Evolutionary conservation across 164 flowering plant genomes (phyloP).

Genomic region (Macadamia tetraphylla): DNA sequence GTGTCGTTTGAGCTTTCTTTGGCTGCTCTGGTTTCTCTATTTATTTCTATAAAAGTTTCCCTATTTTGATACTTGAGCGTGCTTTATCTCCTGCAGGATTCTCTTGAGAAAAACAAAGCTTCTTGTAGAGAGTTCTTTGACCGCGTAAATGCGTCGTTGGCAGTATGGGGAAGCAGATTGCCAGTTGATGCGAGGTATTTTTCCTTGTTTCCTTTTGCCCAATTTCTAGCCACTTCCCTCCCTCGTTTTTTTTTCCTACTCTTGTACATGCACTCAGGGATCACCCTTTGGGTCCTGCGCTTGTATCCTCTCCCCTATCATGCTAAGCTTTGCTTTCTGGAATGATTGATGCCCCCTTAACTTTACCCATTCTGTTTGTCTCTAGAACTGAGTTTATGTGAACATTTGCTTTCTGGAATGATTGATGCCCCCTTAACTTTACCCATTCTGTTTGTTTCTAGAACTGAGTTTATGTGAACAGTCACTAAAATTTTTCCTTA

Average conservation of each 20-base stretch:
- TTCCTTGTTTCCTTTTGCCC: not conserved
- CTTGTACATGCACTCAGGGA: not conserved
- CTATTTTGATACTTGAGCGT: not conserved
- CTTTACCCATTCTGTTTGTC: too few relatives aligned
- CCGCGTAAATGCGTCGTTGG: slow-evolving; percentile 64
- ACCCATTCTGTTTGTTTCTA: too few relatives aligned
- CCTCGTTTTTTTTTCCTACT: not conserved
- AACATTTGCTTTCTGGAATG: too few relatives aligned
- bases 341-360: too few relatives aligned
- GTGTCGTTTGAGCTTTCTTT: too few relatives aligned
- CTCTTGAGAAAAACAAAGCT: slow-evolving; percentile 58
- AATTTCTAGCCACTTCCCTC: not conserved
- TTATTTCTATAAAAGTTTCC: too few relatives aligned
- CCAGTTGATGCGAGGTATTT: slow-evolving; percentile 71
- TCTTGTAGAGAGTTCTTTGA: slow-evolving; percentile 62
- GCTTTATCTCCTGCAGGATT: slow-evolving; percentile 45
- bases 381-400: too few relatives aligned
- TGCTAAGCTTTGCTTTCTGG: not conserved
- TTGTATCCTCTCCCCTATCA: not conserved
- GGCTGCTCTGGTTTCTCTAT: too few relatives aligned
- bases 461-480: too few relatives aligned
- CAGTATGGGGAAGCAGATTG: slow-evolving; percentile 58
- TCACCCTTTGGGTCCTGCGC: not conserved
- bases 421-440: too few relatives aligned
- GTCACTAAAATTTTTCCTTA: too few relatives aligned